Percentiles rank a stretch among this genome's conserved stretches.
phyloP scores from a whole-genome alignment of 2,329 filamentous ascomycete genomes.

The Colletotrichum filicis region DNA sequence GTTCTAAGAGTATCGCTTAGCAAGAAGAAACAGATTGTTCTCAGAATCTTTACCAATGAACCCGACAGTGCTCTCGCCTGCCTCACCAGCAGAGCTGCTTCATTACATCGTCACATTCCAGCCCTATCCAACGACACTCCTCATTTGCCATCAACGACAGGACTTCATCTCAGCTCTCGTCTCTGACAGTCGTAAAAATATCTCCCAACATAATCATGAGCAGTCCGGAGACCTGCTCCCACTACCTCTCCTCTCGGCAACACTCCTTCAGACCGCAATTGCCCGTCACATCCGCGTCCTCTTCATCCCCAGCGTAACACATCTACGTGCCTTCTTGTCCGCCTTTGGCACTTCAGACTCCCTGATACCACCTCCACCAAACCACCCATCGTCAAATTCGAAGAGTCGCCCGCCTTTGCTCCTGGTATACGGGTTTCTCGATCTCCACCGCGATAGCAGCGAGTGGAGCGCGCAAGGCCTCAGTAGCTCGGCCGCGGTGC shows the following conservation, averaged over 20 bases:
- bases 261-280: slow-evolving; percentile 75
- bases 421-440: slow-evolving; percentile 73
- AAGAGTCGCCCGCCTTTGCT: slow-evolving; percentile 54
- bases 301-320: slow-evolving; percentile 81
- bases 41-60: background rate
- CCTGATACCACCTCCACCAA: slow-evolving; percentile 50
- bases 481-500: slow-evolving; percentile 67
- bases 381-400: slow-evolving; percentile 22
- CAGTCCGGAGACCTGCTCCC: background rate
- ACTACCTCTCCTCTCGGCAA: slow-evolving; percentile 64
- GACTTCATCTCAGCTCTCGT: slow-evolving; percentile 72
- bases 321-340: slow-evolving; percentile 81
- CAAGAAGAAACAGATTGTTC: no score
- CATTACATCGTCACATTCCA: slow-evolving; percentile 69
- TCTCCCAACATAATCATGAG: slow-evolving; percentile 4
- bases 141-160: slow-evolving; percentile 75
- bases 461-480: slow-evolving; percentile 83
- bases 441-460: slow-evolving; percentile 73
- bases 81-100: slow-evolving; percentile 71
- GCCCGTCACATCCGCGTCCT: slow-evolving; percentile 76
- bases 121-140: slow-evolving; percentile 69
- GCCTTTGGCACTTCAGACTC: slow-evolving; percentile 57
- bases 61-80: slow-evolving; percentile 61
- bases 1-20: no score
- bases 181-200: slow-evolving; percentile 48